A percentile compares a stretch with the other conserved stretches of the same genome.
phyloP scores from a whole-genome alignment of 2,329 filamentous ascomycete genomes.

The Penicillium glabrum region DNA sequence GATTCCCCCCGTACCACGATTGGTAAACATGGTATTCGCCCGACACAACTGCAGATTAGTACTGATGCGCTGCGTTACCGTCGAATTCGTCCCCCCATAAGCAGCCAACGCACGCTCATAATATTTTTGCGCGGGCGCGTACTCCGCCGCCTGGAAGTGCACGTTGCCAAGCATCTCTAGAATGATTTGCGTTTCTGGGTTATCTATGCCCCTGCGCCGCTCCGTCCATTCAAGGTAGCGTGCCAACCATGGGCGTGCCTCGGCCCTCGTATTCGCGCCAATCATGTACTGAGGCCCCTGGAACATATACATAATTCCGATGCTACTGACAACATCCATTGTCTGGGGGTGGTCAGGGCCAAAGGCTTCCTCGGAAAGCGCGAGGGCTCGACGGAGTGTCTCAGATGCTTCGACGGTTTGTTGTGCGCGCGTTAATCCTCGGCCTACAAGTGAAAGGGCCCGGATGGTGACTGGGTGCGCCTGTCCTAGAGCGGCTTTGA shows the following conservation, averaged over 20 bases:
- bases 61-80: slow-evolving; percentile 15
- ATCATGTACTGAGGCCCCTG: slow-evolving; percentile 8
- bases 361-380: slow-evolving; percentile 26
- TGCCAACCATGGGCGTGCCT: slow-evolving; percentile 26
- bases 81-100: slow-evolving; percentile 7
- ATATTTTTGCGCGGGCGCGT: slow-evolving; percentile 26
- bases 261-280: slow-evolving; percentile 12
- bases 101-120: slow-evolving; percentile 24
- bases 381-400: slow-evolving; percentile 29
- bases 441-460: slow-evolving; percentile 23
- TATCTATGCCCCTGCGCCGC: slow-evolving; percentile 19
- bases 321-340: slow-evolving; percentile 26
- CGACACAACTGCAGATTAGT: slow-evolving; percentile 25
- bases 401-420: slow-evolving; percentile 25
- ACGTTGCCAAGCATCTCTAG: slow-evolving; percentile 25
- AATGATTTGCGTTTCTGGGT: slow-evolving; percentile 22
- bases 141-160: slow-evolving; percentile 22
- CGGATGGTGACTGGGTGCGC: slow-evolving; percentile 26
- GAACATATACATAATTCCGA: slow-evolving; percentile 30
- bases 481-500: slow-evolving; percentile 20
- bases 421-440: slow-evolving; percentile 18
- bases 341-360: slow-evolving; percentile 28
- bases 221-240: slow-evolving; percentile 31
- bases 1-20: slow-evolving; percentile 6
- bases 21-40: slow-evolving; percentile 20